A percentile compares a stretch with the other conserved stretches of the same genome.
Evolutionary conservation across 495 filamentous ascomycete species (phyloP).

Genomic region (Barbatosphaeria neglecta): DNA sequence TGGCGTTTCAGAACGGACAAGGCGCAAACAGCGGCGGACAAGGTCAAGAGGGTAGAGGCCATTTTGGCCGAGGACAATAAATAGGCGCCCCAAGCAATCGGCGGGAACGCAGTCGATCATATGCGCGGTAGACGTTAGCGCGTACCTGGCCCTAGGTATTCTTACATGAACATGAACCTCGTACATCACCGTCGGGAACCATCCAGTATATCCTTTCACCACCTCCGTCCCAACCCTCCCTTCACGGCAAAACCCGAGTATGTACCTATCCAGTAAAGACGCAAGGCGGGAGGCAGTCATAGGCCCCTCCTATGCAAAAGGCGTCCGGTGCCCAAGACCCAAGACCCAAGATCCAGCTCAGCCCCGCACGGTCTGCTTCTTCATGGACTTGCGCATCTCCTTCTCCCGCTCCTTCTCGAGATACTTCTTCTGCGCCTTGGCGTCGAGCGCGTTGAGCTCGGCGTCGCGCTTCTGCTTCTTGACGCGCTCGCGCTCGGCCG

Average conservation of each 20-base stretch:
- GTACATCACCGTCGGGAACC: background rate
- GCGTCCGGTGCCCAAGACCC: too few relatives aligned
- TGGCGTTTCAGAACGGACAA: conserved; percentile 30
- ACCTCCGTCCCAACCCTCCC: too few relatives aligned
- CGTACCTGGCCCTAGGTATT: background rate
- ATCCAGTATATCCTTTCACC: too few relatives aligned
- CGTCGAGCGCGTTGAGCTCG: conserved; percentile 67
- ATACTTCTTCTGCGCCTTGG: conserved; percentile 91
- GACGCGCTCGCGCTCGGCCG: conserved; percentile 61
- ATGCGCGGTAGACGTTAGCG: too few relatives aligned
- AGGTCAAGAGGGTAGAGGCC: conserved; percentile 34
- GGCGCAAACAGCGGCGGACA: conserved; percentile 33
- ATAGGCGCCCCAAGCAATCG: background rate
- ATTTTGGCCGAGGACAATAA: conserved; percentile 16
- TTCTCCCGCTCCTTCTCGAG: conserved; percentile 83
- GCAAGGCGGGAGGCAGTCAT: too few relatives aligned
- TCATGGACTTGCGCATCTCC: conserved; percentile 59
- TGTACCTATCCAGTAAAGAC: too few relatives aligned
- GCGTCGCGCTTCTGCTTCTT: conserved; percentile 91
- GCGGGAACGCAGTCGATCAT: background rate
- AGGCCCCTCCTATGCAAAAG: background rate
- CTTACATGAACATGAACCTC: conserved; percentile 5
- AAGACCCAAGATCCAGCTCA: too few relatives aligned
- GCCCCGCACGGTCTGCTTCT: conserved; percentile 53
- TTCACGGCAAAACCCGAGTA: too few relatives aligned